Base-by-base conservation (phyloP, 2,329 filamentous ascomycete species). In the Xylariaceae sp. region DNA sequence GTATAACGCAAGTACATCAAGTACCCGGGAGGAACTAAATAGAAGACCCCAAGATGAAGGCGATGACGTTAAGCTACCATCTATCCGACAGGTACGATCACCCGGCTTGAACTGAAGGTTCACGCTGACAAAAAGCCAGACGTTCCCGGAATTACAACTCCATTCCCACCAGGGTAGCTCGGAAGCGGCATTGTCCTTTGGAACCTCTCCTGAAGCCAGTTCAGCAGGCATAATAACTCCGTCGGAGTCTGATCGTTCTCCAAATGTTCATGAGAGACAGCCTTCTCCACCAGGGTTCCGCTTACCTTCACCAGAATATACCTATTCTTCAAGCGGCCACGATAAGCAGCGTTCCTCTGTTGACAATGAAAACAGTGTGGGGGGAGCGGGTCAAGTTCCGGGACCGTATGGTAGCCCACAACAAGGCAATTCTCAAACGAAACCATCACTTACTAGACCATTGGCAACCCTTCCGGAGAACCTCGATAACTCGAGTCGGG, bases 231-330 rank as follows among this genome's bases (percentile, higher is more conserved):
- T 66, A 50, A 59, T 69, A 56, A 74, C 74, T 41, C 74, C 77
- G 3, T 75, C 79, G 9, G 76, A 81, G 53, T 83, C 83, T 61
- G 66, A 78, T 12, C 74, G 81, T 68, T 82, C 81, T 26, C 75
- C 81, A 21, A 75, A 65, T 57, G 68, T 70, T n/a, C 74, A 3
- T 14, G 14, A 37, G 14, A 70, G 23, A 9, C 23, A 26, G 9
- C 23, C 4, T 26, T 26, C 23, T 26, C 23, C 23, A 26, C 23
- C 23, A 9, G 9, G 23, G 23, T 9, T 4, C 4, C 23, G 23
- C 23, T n/a, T n/a, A n/a, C 23, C 23, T 26, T 26, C 23, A 4
- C 23, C 23, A 26, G 23, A 26, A 9, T 26, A 26, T 26, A 26
- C 23, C 9, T 9, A 4, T 26, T 26, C 4, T 26, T 26, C 23